These are phyloP conservation scores for Pilobolus umbonatus DNA, from an alignment of 192 early-diverging fungal species.

Conservation along the genomic window DNA sequence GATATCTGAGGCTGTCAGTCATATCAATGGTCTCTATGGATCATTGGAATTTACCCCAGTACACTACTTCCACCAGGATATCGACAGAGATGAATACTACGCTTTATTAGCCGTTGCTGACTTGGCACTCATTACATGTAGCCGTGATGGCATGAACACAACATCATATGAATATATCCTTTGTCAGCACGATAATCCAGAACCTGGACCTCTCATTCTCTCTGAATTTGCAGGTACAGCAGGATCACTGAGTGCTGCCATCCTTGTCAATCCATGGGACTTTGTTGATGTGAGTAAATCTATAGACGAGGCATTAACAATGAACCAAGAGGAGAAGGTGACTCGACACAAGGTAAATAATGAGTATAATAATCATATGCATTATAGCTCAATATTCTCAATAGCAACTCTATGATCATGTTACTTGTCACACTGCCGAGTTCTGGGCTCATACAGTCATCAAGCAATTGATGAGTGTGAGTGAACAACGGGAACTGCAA, in stretches of 20 bases:
- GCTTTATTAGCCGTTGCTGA: constrained; percentile 94
- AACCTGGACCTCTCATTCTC: constrained; percentile 83
- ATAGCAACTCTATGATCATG: constrained; percentile 67
- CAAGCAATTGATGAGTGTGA: constrained; percentile 60
- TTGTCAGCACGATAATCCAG: constrained; percentile 72
- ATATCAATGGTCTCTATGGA: constrained; percentile 93
- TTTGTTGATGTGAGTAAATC: constrained; percentile 73
- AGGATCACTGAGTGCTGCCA: constrained; percentile 70
- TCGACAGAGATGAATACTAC: constrained; percentile 96
- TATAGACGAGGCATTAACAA: constrained; percentile 68
- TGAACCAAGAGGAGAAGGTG: constrained; percentile 58
- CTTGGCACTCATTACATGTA: constrained; percentile 84
- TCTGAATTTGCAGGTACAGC: constrained; percentile 98
- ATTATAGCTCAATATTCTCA: constrained; percentile 2
- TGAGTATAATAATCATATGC: not conserved
- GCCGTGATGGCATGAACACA: constrained; percentile 99
- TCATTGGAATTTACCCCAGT: constrained; percentile 94
- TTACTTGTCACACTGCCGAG: constrained; percentile 78
- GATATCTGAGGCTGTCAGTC: constrained; percentile 83
- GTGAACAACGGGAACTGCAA: constrained; percentile 38
- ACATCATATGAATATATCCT: constrained; percentile 94
- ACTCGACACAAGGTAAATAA: constrained; percentile 59
- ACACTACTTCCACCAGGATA: constrained; percentile 86
- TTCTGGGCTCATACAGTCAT: constrained; percentile 88
- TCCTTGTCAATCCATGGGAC: constrained; percentile 91